These are phyloP conservation scores for Mollisia scopiformis DNA, from an alignment of 2,329 filamentous ascomycete species.

Conservation along the genomic window DNA sequence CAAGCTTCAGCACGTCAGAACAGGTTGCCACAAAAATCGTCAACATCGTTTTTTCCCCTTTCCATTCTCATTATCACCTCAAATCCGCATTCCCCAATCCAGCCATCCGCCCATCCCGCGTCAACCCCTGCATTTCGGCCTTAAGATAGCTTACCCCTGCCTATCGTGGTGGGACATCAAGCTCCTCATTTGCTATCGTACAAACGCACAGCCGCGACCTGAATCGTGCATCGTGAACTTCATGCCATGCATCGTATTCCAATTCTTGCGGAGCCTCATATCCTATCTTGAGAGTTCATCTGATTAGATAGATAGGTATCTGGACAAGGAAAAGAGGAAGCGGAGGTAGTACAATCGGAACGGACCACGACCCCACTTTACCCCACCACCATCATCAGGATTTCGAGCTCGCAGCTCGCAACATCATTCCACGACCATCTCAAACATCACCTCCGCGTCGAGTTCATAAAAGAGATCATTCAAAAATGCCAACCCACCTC, in stretches of 20 bases:
- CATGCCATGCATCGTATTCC: neutral
- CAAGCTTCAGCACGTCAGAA: no score
- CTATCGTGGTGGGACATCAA: neutral
- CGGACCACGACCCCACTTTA: neutral
- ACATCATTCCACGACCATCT: neutral
- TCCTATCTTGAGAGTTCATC: neutral
- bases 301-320: no score
- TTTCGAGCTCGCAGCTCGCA: neutral
- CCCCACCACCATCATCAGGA: neutral
- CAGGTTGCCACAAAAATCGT: no score
- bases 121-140: neutral
- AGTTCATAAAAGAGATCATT: neutral
- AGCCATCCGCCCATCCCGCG: neutral
- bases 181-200: neutral
- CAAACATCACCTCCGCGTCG: neutral
- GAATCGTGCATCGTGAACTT: neutral
- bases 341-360: neutral
- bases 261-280: neutral
- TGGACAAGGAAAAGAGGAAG: neutral
- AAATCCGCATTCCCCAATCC: neutral
- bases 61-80: neutral
- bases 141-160: conserved; percentile 9
- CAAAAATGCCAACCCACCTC: conserved; percentile 7
- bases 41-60: no score
- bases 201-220: neutral